Conservation (phyloP, 2,329 filamentous ascomycete genomes). For the Alternaria ethzedia region DNA sequence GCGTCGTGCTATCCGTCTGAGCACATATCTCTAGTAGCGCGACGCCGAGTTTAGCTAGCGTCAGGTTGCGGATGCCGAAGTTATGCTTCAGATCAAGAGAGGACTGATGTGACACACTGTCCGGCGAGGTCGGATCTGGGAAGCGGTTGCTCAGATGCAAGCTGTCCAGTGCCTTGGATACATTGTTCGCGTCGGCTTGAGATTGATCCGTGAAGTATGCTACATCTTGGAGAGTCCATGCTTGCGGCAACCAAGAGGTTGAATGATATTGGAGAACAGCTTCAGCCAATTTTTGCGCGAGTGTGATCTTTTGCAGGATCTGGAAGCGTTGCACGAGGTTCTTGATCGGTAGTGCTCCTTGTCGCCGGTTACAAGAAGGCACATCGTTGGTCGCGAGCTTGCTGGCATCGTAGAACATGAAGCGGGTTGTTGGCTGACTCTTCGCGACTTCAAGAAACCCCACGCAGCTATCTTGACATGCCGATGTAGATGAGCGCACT, state of each 20-base stretch:
- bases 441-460: conserved; percentile 15
- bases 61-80: not conserved
- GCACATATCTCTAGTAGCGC: not conserved
- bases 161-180: not conserved
- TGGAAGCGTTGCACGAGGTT: not conserved
- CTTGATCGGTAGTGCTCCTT: not conserved
- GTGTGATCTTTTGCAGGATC: conserved; percentile 1
- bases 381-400: not conserved
- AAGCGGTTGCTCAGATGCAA: not conserved
- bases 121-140: not conserved
- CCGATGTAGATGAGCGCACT: not conserved
- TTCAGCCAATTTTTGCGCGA: conserved; percentile 13
- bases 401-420: conserved; percentile 16
- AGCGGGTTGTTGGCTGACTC: not conserved
- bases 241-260: conserved; percentile 17
- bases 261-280: conserved; percentile 18
- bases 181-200: not conserved
- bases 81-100: not conserved
- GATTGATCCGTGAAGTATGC: conserved; percentile 11
- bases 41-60: not conserved
- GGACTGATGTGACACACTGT: not conserved
- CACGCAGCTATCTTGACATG: conserved; percentile 8
- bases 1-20: not conserved
- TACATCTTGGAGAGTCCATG: conserved; percentile 19
- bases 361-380: not conserved